Evolutionary conservation across 2,329 filamentous ascomycete species (phyloP).

Genomic region (Diaporthe batatas): DNA sequence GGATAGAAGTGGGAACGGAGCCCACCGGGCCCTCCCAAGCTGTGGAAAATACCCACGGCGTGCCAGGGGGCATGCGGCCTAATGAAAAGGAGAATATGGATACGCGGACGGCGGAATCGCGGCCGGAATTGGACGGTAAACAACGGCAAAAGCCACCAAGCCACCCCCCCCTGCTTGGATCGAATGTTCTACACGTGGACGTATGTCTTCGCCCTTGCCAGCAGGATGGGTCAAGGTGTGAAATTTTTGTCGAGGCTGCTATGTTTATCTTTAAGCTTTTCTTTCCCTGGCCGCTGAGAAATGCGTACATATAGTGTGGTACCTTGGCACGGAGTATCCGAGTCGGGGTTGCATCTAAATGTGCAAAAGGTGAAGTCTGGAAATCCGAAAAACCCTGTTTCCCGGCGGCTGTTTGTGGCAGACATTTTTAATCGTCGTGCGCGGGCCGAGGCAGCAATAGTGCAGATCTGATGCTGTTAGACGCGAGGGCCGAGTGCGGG

Average conservation of each 20-base stretch:
- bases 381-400: constrained; percentile 11
- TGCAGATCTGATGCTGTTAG: constrained; percentile 10
- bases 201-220: not conserved
- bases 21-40: constrained; percentile 17
- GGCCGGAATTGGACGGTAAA: constrained; percentile 24
- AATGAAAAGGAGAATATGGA: constrained; percentile 27
- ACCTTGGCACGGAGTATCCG: not conserved
- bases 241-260: not conserved
- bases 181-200: not conserved
- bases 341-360: constrained; percentile 7
- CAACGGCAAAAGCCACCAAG: constrained; percentile 5
- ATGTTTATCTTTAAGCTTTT: not conserved
- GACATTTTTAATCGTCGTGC: constrained; percentile 1
- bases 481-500: constrained; percentile 18
- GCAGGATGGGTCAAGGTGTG: not conserved
- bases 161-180: not conserved
- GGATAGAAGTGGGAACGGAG: constrained; percentile 37
- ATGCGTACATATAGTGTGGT: not conserved
- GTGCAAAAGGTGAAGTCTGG: not conserved
- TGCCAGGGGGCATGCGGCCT: constrained; percentile 1
- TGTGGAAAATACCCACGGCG: constrained; percentile 1
- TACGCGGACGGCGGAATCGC: constrained; percentile 1
- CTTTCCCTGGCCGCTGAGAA: constrained; percentile 1
- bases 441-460: not conserved
- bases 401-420: constrained; percentile 24